Base-by-base conservation (phyloP, 768 basidiomycete species). In the Rhizopogon salebrosus region DNA sequence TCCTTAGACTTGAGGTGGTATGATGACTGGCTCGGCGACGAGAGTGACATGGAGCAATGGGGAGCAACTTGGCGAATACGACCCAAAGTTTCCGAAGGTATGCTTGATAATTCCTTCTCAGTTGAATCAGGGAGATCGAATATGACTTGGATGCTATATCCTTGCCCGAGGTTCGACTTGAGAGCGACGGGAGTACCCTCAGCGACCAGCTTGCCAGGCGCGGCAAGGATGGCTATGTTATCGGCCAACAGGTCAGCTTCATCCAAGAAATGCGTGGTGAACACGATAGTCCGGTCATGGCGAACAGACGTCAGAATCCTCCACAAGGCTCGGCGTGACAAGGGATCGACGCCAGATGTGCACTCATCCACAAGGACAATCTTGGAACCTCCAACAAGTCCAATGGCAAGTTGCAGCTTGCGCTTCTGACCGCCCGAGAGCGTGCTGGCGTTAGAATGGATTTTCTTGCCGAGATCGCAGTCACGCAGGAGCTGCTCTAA, bases 231-330 rank as follows among this genome's bases (percentile, higher is more conserved):
- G 0, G 84, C 86, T 48, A 92, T 87, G 20, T 82, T 74, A 59
- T 92, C 89, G 0, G 82, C 89, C 13, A 92, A 72, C 3, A 91
- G 71, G 60, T 91, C 89, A 0, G 89, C 89, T 65, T 90, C 87
- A 53, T 90, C 88, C 2, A 89, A 73, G 69, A 88, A 87, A 69
- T 91, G 89, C 0, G 89, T 92, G 0, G 89, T 91, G 63, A 90
- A 84, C 2, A 91, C 72, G 35, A 91, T 81, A 0, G 84, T 82
- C 43, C 85, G 73, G 39, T 84, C 81, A 31, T 83, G 72, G 13
- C 84, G 78, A 52, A 86, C 80, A 3, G 82, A 76, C 3, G 80
- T 87, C 51, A 92, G 68, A 0, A 83, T 85, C 51, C 83, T 78
- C 89, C 89, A 92, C 6, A 92, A 68, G 1, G 89, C 82, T 29